Evolutionary conservation across 495 filamentous ascomycete species (phyloP).

Genomic region (Parachaetomium inaequale): DNA sequence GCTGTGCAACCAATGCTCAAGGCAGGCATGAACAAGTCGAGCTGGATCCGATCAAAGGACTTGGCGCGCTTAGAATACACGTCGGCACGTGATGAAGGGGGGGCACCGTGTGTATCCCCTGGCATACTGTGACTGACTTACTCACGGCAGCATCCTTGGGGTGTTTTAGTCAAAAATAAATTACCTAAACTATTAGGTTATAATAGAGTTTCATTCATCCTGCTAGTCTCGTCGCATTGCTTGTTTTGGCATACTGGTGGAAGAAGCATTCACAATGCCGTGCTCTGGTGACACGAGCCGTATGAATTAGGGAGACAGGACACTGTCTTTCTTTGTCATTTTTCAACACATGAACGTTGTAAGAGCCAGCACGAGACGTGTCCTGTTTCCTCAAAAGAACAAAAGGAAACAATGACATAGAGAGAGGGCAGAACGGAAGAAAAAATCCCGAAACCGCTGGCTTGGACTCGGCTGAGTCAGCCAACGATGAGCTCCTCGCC

Average conservation of each 20-base stretch:
- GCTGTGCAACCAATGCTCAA: conserved; percentile 8
- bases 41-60: neutral
- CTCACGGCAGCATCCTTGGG: too few relatives aligned
- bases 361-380: too few relatives aligned
- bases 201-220: too few relatives aligned
- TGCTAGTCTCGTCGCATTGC: too few relatives aligned
- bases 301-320: neutral
- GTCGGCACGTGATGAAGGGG: conserved; percentile 14
- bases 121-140: neutral
- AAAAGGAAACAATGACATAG: too few relatives aligned
- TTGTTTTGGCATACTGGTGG: too few relatives aligned
- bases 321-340: neutral
- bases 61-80: conserved; percentile 4
- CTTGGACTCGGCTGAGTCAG: neutral
- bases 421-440: too few relatives aligned
- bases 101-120: neutral
- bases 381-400: too few relatives aligned
- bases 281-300: neutral
- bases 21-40: conserved; percentile 11
- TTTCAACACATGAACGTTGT: neutral
- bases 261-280: too few relatives aligned
- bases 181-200: neutral
- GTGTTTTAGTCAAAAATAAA: too few relatives aligned
- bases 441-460: too few relatives aligned
- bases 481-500: neutral